Base-by-base conservation (phyloP, 352 stramenopile species). In the Phytophthora pistaciae region DNA sequence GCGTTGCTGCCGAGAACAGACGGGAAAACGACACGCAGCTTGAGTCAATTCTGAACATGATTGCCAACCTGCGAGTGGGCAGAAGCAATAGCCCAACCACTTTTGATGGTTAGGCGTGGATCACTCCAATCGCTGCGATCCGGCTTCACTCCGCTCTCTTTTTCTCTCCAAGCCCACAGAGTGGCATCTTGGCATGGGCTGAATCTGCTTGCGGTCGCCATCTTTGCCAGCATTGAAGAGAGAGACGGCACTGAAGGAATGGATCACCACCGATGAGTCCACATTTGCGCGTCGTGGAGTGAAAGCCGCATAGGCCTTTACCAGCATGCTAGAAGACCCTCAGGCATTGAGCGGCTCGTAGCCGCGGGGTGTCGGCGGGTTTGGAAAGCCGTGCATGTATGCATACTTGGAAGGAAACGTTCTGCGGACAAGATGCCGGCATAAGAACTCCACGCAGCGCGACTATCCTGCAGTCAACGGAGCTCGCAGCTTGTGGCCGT, bases 361-460 rank as follows among this genome's bases (percentile, higher is more conserved):
- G 16, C 50, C 11, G 40, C 56, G 25, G 14, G 10, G 36, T 42
- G 10, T 11, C 36, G 36, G 36, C 13, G 13, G 38, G 38, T 44
- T n/a, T 44, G 38, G 13, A 44, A 44, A 44, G 13, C 36, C 36
- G 36, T 7, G 36, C 13, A 18, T 44, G 36, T 44, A 27, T 27
- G 3, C 25, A 44, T n/a, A n/a, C 38, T 20, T 29, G 57, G 55
- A 56, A 20, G n/a, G 55, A 56, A 20, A 20, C 29, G 27, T 70
- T 64, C 20, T 58, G 64, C 56, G 64, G 64, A 70, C 64, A 65
- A 73, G 59, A 56, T 25, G 59, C 25, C 33, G 13, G 20, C 54
- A 69, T 75, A 75, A 75, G 61, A 75, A 31, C 40, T 42, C 49
- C 25, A 63, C 13, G 16, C 29, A 46, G 20, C 38, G 21, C 6